Base-by-base conservation (phyloP, 192 early-diverging fungal genomes). In the Backusella westeae region DNA sequence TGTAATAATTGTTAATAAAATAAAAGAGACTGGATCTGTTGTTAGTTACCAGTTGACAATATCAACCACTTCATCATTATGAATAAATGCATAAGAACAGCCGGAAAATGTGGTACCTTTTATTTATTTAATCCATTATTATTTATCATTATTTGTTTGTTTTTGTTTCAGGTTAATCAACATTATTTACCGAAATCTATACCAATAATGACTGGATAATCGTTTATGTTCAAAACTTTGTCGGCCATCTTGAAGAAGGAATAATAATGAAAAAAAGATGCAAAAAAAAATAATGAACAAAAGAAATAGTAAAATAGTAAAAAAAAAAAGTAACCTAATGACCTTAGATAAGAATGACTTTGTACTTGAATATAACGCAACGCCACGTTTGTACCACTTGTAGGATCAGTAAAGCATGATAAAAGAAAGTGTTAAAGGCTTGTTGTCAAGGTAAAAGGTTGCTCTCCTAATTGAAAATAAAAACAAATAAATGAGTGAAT, bases 31-130 rank as follows among this genome's bases (percentile, higher is more conserved):
- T 12, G 26, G 12, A 4, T 0, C 8, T 23, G 26, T 15, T 63
- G 23, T 0, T 19, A 59, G 23, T 35, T 83, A 85, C 84, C 85
- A 86, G 15, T 80, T 72, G 5, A 83, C 80, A 69, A 85, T 85
- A 72, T 87, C 86, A 15, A 85, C 74, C 12, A 87, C 86, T 77
- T 87, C 84, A 52, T 85, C 86, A 63, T 85, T 87, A 35, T 83
- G 83, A 23, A 82, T 77, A 79, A 85, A 87, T 21, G 84, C 80
- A 73, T 87, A 85, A 3, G 86, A 82, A 56, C 83, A 83, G 26
- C 84, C 84, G 21, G 82, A 85, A 68, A 82, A 87, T 1, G 86
- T 87, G 44, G 84, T 87, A 78, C 86, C 86, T 75, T 29, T 66
- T 52, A 23, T 56, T 36, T 63, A 29, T 63, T 49, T 49, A 7